phyloP scores from a whole-genome alignment of 768 basidiomycete genomes.

The Mycena capillaripes region DNA sequence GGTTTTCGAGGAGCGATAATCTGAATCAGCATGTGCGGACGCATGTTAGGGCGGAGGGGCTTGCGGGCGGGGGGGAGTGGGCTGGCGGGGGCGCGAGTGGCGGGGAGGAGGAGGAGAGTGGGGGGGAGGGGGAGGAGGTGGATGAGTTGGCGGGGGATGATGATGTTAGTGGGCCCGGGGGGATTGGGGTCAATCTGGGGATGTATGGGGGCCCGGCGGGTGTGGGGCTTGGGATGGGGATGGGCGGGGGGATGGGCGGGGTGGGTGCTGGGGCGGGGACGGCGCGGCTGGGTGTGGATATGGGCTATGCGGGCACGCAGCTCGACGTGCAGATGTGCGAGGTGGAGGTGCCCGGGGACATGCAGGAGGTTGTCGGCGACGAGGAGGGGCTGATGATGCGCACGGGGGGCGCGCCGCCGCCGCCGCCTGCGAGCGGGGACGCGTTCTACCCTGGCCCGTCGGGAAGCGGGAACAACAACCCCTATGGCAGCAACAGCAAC shows the following conservation, averaged over 20 bases:
- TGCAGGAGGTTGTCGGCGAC: conserved; percentile 69
- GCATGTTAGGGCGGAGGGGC: conserved; percentile 66
- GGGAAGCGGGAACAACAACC: conserved; percentile 34
- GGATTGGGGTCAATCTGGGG: conserved; percentile 39
- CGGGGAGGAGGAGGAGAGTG: conserved; percentile 45
- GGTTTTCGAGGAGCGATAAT: conserved; percentile 92
- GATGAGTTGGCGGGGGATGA: conserved; percentile 47
- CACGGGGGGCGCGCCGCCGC: conserved; percentile 31
- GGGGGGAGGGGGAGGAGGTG: conserved; percentile 40
- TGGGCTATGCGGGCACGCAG: conserved; percentile 39
- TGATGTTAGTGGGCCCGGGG: conserved; percentile 43
- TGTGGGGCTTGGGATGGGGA: conserved; percentile 41
- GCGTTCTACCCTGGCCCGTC: conserved; percentile 34
- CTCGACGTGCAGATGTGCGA: conserved; percentile 70
- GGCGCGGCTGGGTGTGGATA: conserved; percentile 43
- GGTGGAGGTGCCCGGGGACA: conserved; percentile 69
- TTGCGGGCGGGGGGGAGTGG: conserved; percentile 41
- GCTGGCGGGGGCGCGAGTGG: conserved; percentile 42
- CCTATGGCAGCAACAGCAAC: conserved; percentile 39
- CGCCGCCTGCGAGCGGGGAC: conserved; percentile 33
- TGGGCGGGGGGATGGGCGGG: conserved; percentile 42
- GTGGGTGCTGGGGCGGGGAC: conserved; percentile 33
- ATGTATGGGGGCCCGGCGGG: conserved; percentile 42
- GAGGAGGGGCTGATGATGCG: conserved; percentile 68
- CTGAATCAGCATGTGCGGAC: conserved; percentile 89